Percentiles rank a stretch among this genome's conserved stretches.
phyloP scores from a whole-genome alignment of 129 eudicot species.

The Lactuca saligna region DNA sequence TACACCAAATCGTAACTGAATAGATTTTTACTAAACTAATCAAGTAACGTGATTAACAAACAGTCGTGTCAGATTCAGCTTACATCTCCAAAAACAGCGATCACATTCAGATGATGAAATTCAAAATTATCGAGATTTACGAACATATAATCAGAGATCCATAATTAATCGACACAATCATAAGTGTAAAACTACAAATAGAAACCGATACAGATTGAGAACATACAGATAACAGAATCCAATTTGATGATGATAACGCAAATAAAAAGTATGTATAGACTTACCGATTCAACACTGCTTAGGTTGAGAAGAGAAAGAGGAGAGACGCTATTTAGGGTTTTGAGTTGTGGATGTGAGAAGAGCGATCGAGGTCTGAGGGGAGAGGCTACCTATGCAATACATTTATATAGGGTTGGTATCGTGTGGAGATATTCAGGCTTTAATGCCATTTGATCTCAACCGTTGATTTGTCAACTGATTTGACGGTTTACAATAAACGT shows the following conservation, averaged over 20 bases:
- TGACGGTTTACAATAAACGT: neutral
- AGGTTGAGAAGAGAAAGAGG: neutral
- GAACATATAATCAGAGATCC: neutral
- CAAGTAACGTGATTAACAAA: neutral
- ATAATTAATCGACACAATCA: neutral
- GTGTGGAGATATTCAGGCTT: constrained; percentile 1
- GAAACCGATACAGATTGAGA: neutral
- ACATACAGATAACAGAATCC: neutral
- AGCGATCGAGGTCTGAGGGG: neutral
- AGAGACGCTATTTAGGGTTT: neutral
- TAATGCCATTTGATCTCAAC: neutral
- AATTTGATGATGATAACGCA: neutral
- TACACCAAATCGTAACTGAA: neutral
- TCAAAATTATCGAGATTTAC: neutral
- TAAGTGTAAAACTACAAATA: neutral
- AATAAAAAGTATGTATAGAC: neutral
- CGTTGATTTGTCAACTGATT: neutral
- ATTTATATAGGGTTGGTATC: constrained; percentile 14
- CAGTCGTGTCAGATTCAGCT: constrained; percentile 3
- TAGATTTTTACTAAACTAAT: neutral
- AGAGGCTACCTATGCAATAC: constrained; percentile 1
- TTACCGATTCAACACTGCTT: neutral
- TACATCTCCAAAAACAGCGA: neutral
- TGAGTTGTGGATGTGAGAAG: neutral
- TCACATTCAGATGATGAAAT: neutral